Percentiles rank a stretch among this genome's conserved stretches.
Conservation (phyloP, 2,329 filamentous ascomycete genomes). For the Magnaporthales sp. region DNA sequence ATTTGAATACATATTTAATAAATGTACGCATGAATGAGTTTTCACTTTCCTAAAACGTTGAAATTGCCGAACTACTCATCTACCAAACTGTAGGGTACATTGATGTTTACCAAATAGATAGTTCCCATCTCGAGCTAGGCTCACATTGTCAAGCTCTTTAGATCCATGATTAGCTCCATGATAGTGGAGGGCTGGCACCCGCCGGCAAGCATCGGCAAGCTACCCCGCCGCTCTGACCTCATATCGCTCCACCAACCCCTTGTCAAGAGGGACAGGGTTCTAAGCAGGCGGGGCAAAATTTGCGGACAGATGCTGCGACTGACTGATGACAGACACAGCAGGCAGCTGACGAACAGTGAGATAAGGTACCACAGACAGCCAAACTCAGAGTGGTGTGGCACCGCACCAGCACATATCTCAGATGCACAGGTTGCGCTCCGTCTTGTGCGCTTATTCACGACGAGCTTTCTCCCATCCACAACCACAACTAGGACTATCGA, state of each 20-base stretch:
- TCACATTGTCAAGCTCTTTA: background rate
- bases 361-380: background rate
- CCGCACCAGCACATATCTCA: background rate
- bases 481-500: background rate
- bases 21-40: too few species aligned
- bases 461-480: background rate
- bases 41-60: too few species aligned
- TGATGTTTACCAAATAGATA: background rate
- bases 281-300: background rate
- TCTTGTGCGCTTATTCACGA: background rate
- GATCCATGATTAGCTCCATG: background rate
- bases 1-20: too few species aligned
- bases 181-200: background rate
- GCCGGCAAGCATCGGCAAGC: background rate
- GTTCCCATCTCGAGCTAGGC: background rate
- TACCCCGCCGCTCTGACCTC: slow-evolving; percentile 1
- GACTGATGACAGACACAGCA: background rate
- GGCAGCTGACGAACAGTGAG: background rate
- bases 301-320: background rate
- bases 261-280: background rate
- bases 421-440: background rate
- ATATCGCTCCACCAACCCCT: background rate
- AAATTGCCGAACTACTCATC: too few species aligned
- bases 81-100: background rate
- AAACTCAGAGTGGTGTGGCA: background rate